phyloP scores from a whole-genome alignment of 305 asterid species.

The Galium porrigens region DNA sequence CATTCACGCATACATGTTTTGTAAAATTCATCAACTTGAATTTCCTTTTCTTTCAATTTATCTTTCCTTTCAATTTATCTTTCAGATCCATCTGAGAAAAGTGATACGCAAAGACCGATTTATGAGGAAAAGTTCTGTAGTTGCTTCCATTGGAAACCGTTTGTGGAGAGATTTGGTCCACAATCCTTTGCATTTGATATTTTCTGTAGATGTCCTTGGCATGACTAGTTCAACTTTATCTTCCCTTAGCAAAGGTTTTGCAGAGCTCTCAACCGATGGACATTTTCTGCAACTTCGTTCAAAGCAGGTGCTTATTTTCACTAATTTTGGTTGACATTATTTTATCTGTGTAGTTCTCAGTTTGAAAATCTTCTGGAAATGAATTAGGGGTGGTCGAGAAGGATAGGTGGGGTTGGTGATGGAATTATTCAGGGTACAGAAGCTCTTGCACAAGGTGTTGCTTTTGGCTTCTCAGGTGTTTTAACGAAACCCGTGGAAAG shows the following conservation, averaged over 20 bases:
- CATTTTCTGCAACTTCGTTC: constrained; percentile 91
- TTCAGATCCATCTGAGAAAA: constrained; percentile 82
- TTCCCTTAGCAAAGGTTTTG: constrained; percentile 94
- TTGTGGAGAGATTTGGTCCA: constrained; percentile 92
- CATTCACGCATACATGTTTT: not conserved
- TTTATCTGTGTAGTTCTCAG: constrained; percentile 10
- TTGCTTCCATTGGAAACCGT: constrained; percentile 65
- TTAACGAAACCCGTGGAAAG: constrained; percentile 88
- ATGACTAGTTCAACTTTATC: constrained; percentile 96
- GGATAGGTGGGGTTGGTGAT: constrained; percentile 97
- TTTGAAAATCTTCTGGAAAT: constrained; percentile 14
- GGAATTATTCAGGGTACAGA: constrained; percentile 94
- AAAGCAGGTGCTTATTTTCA: constrained; percentile 45
- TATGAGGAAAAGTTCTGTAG: constrained; percentile 68
- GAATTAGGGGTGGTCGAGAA: constrained; percentile 73
- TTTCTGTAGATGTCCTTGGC: constrained; percentile 91
- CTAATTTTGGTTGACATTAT: constrained; percentile 14
- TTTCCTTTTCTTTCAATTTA: constrained; percentile 7
- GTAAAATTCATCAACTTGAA: not conserved
- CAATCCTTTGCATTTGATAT: constrained; percentile 79
- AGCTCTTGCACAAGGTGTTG: constrained; percentile 98
- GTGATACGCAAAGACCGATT: constrained; percentile 73
- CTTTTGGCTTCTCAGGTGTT: constrained; percentile 89
- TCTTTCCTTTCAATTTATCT: constrained; percentile 20
- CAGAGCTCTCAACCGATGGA: constrained; percentile 97